Base-by-base conservation (phyloP, 441 rosid genomes). In the Adansonia madagascariensis region DNA sequence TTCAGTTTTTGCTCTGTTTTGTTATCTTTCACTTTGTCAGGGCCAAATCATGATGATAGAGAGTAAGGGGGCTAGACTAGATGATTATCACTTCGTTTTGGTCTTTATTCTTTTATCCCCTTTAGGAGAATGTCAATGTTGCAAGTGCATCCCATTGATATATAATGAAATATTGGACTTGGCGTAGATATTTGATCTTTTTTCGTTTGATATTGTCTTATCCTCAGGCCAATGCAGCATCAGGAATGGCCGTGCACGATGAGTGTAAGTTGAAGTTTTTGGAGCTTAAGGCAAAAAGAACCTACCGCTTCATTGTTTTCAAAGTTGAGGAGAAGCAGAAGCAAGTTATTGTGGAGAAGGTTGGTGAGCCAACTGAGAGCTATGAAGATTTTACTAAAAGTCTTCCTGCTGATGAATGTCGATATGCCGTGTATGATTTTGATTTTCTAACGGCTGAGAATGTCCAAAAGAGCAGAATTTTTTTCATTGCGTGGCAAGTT, bases 381-480 rank as follows among this genome's bases (percentile, higher is more conserved):
- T 82, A 87, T 0, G 89, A 85, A 41, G 88, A 89, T 74, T 87
- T 89, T 43, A 4, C 87, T 8, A 83, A 85, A 43, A 65, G 87
- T 67, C 86, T 89, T 75, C 92, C 92, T 52, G 83, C 88, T 12
- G 84, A 89, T 75, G 92, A 89, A 78, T 89, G 92, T 43, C 89
- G 90, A 12, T 89, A 89, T 80, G 89, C 87, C 35, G 87, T 89
- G 24, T 89, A 82, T 81, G 92, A 87, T 80, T 89, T 80, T 47
- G 90, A 89, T 71, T 89, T 87, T 69, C 82, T 87, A 70, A 89
- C 92, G 0, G 80, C 59, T 67, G 92, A 87, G 82, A 86, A 86
- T 31, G 79, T 81, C 84, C 92, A 81, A 69, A 89, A 87, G 79
- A 86, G 89, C 87, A 81, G 85, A 76, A 89, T 89, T 31, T 86